These are phyloP conservation scores for Chlamydomonas schloesseri DNA, from an alignment of 139 green algal species.

Conservation along the genomic window DNA sequence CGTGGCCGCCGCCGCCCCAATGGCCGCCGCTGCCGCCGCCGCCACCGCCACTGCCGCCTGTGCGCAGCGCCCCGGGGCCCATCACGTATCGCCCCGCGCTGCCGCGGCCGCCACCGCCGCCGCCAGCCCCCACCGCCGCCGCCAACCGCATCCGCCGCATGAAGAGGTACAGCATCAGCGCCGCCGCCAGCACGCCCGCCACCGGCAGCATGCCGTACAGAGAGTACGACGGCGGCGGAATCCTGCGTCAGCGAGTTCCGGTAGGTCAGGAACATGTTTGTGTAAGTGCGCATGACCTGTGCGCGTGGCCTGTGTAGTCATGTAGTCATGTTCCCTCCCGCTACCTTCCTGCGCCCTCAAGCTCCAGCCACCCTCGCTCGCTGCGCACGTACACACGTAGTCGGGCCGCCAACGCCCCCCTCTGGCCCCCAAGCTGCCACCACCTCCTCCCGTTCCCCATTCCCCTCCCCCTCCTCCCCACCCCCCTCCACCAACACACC, in stretches of 20 bases:
- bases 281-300: neutral
- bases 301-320: neutral
- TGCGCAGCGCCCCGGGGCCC: neutral
- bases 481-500: no score
- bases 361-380: neutral
- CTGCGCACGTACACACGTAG: no score
- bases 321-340: neutral
- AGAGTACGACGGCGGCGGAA: neutral
- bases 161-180: neutral
- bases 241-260: no score
- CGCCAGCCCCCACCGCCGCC: neutral
- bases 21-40: neutral
- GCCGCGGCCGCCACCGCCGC: neutral
- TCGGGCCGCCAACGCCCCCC: no score
- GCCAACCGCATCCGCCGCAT: neutral
- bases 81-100: neutral
- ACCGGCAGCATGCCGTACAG: neutral
- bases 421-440: no score
- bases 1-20: neutral
- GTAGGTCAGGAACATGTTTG: no score
- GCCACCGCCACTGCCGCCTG: no score
- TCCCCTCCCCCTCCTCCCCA: no score
- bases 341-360: neutral
- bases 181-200: conserved; percentile 10
- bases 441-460: no score